phyloP scores from a whole-genome alignment of 306 rosid genomes.

The Carpinus fangiana region DNA sequence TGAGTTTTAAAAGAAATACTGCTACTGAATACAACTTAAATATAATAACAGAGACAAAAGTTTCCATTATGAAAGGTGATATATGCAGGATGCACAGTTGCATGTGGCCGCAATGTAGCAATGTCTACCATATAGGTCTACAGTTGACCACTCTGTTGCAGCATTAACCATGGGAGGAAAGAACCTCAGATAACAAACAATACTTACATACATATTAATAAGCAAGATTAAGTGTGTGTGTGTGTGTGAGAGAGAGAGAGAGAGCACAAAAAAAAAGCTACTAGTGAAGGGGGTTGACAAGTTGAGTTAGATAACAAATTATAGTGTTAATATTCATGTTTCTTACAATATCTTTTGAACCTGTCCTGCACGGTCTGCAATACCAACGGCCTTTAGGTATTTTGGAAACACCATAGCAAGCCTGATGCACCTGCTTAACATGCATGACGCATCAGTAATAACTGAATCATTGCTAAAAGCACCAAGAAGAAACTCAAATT shows the following conservation, averaged over 20 bases:
- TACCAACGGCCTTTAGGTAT: slow-evolving; percentile 59
- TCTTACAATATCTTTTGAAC: slow-evolving; percentile 52
- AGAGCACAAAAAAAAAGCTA: neutral
- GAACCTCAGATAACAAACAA: no score
- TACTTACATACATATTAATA: no score
- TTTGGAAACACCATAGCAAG: slow-evolving; percentile 63
- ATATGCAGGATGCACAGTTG: no score
- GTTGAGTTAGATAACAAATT: neutral
- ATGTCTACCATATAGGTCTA: neutral
- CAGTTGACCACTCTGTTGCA: neutral
- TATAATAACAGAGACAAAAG: neutral
- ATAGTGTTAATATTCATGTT: neutral
- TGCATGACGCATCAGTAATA: slow-evolving; percentile 25
- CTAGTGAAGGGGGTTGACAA: neutral
- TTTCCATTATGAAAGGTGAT: neutral
- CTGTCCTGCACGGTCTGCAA: slow-evolving; percentile 65
- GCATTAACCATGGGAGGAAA: neutral
- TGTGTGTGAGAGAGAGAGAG: neutral
- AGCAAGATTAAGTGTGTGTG: neutral
- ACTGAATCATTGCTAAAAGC: slow-evolving; percentile 9
- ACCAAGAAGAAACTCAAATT: slow-evolving; percentile 23
- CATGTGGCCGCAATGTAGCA: neutral
- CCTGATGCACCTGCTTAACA: slow-evolving; percentile 64
- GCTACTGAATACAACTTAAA: no score
- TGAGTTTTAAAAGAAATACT: neutral